Conservation (phyloP, 1,139 yeast species). For the Casaregolazyma suthepensis region DNA sequence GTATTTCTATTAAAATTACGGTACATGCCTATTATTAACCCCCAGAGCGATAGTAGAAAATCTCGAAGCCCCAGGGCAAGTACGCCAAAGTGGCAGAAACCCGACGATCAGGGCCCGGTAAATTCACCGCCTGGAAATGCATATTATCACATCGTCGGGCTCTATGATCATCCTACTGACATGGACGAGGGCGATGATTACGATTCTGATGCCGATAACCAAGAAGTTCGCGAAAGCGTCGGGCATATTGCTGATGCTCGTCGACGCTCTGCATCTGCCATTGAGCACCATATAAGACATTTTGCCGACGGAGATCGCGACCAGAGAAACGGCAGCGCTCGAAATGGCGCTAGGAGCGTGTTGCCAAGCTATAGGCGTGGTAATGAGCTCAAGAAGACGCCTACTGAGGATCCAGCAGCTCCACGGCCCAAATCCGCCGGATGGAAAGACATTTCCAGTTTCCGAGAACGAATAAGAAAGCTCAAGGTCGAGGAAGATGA, state of each 20-base stretch:
- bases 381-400: neutral
- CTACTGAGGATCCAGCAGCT: neutral
- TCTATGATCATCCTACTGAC: constrained; percentile 1
- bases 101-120: neutral
- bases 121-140: neutral
- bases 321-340: neutral
- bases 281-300: neutral
- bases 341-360: neutral
- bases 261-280: neutral
- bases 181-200: constrained; percentile 7
- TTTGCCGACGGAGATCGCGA: neutral
- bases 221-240: constrained; percentile 1
- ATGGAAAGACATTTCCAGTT: constrained; percentile 7
- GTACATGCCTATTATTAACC: neutral
- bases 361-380: neutral
- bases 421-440: neutral
- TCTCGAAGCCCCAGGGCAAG: neutral
- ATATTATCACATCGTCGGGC: neutral
- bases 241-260: neutral
- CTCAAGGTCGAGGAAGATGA: neutral
- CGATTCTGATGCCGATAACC: constrained; percentile 6
- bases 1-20: neutral
- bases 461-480: constrained; percentile 2
- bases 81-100: neutral
- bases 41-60: neutral